These are phyloP conservation scores for Nothopassalora personata DNA, from an alignment of 2,329 filamentous ascomycete species.

Conservation along the genomic window DNA sequence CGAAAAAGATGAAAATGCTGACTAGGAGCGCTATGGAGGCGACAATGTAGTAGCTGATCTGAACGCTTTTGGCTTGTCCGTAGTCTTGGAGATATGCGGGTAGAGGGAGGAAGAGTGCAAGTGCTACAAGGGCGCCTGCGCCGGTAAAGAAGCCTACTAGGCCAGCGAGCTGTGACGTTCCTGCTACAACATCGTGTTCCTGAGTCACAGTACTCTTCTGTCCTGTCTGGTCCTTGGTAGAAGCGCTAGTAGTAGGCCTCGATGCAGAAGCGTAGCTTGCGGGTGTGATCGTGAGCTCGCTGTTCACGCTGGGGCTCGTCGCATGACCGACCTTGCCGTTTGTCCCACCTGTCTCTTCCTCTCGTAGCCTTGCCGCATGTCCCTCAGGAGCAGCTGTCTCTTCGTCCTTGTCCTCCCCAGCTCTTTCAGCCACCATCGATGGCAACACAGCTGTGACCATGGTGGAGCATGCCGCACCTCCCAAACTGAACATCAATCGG, in stretches of 20 bases:
- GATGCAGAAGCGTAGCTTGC: conserved; percentile 40
- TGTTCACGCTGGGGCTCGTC: conserved; percentile 63
- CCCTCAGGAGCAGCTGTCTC: conserved; percentile 18
- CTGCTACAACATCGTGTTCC: conserved; percentile 9
- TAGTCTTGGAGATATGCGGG: conserved; percentile 72
- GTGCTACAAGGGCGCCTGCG: conserved; percentile 79
- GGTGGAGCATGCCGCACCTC: conserved; percentile 78
- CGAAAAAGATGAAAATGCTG: conserved; percentile 70
- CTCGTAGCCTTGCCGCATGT: conserved; percentile 19
- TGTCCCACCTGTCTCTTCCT: conserved; percentile 25
- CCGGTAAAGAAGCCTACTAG: conserved; percentile 90
- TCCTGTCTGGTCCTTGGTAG: conserved; percentile 1
- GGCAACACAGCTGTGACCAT: conserved; percentile 97
- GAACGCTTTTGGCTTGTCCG: conserved; percentile 68
- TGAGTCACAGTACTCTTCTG: neutral
- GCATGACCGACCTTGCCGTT: conserved; percentile 48
- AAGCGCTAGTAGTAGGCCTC: conserved; percentile 5
- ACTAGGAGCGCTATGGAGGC: conserved; percentile 66
- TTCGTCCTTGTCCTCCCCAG: conserved; percentile 12
- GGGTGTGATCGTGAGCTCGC: conserved; percentile 70
- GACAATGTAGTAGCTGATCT: conserved; percentile 83
- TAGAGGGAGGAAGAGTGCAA: conserved; percentile 77
- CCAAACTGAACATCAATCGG: conserved; percentile 80
- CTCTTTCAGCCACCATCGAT: conserved; percentile 48
- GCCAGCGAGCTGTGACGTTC: conserved; percentile 62